A percentile compares a stretch with the other conserved stretches of the same genome.
These are phyloP conservation scores for Tetradesmus obliquus DNA, from an alignment of 139 green algal genomes.

Conservation along the genomic window DNA sequence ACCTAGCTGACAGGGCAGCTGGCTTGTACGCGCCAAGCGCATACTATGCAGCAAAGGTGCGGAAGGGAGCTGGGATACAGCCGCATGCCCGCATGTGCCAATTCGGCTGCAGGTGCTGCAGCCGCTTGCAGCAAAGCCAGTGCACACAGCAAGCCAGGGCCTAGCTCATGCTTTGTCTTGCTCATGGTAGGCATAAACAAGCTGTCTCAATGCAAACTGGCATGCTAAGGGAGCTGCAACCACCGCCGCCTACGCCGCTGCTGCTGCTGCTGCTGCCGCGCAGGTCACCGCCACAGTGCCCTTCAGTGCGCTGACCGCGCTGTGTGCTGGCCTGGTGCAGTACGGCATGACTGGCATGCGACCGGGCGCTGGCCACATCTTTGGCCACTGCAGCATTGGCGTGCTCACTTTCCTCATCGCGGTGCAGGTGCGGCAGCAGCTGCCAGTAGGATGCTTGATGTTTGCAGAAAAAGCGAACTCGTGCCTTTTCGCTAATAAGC, in stretches of 20 bases:
- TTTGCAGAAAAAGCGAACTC: too few relatives aligned
- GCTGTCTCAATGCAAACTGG: too few relatives aligned
- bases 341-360: conserved; percentile 60
- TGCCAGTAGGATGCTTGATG: background rate
- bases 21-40: conserved; percentile 62
- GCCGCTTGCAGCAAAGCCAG: too few relatives aligned
- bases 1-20: conserved; percentile 49
- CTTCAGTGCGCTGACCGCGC: conserved; percentile 61
- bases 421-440: conserved; percentile 21
- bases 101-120: too few relatives aligned
- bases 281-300: conserved; percentile 55
- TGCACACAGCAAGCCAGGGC: too few relatives aligned
- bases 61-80: too few relatives aligned
- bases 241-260: too few relatives aligned
- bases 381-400: background rate
- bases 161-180: too few relatives aligned
- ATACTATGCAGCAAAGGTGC: conserved; percentile 65
- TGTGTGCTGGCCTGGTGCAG: conserved; percentile 50
- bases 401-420: conserved; percentile 27
- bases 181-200: too few relatives aligned
- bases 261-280: background rate
- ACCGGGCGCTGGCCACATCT: background rate
- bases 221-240: too few relatives aligned
- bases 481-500: too few relatives aligned
- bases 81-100: too few relatives aligned